Base-by-base conservation (phyloP, 345 rosid genomes). In the Aquilaria yunnanensis region DNA sequence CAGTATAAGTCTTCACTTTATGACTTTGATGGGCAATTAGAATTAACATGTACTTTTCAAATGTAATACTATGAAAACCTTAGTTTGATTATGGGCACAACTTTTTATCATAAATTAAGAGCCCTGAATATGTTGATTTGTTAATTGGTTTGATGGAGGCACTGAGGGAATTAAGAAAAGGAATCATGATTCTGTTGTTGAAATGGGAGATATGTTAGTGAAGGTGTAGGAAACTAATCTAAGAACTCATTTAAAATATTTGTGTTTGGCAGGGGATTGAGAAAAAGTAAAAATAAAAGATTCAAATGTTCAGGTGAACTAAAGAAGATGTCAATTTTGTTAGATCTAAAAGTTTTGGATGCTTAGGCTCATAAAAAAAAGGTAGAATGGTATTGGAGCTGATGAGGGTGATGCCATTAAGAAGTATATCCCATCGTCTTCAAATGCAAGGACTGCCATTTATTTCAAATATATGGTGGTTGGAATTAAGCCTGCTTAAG, bases 161-260 rank as follows among this genome's bases (percentile, higher is more conserved):
- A 77, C 90, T 33, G 78, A 78, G 2, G 96, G 91, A 51, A 85
- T 90, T 60, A 94, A 88, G 87, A 81, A 67, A 71, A 83, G 85
- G 74, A 90, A 94, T 62, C 99, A 88, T 66, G 88, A 80, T 53
- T 69, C 33, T 52, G 93, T 94, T 51, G 77, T 88, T 14, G 82
- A 80, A 74, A 86, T 90, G 99, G 99, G 96, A 50, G 67, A 76
- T 48, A 85, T 94, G 99, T 57, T 94, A 79, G 91, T 72, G 0
- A 68, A 81, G 50, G 78, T 96, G 0, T 94, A 97, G 99, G 92
- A 89, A 16, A 94, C 99, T 1, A 79, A 70, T 71, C 85, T 90
- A 1, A 97, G 99, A 10, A 81, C 85, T 58, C 91, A 23, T 23
- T 23, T 23, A 23, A 23, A 23, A 23, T 23, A 23, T 23, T 23